These are phyloP conservation scores for Moniliophthora roreri DNA, from an alignment of 1,284 basidiomycete genomes.

Conservation along the genomic window DNA sequence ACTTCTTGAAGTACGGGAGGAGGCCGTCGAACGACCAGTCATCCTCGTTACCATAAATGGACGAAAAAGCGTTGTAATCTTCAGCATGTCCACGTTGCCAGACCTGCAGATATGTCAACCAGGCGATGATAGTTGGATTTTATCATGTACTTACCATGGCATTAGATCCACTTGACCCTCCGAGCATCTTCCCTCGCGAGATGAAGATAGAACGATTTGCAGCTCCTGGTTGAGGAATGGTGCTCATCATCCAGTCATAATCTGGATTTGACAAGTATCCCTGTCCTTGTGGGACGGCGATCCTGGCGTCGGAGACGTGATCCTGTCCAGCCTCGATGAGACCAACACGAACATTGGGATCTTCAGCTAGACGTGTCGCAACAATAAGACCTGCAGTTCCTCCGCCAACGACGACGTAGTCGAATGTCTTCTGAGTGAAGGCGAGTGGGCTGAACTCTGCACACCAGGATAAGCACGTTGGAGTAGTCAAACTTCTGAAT, in stretches of 20 bases:
- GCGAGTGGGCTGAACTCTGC: no score
- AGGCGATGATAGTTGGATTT: no score
- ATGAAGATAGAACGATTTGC: no score
- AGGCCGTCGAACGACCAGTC: background rate
- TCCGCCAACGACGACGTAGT: slow-evolving; percentile 11
- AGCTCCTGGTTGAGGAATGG: background rate
- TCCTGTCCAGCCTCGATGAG: slow-evolving; percentile 26
- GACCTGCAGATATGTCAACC: background rate
- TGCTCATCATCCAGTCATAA: slow-evolving; percentile 6
- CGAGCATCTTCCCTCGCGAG: background rate
- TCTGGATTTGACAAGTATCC: slow-evolving; percentile 6
- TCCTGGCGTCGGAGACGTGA: slow-evolving; percentile 5
- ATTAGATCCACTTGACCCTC: background rate
- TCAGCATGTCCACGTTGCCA: background rate
- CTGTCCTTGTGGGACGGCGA: no score
- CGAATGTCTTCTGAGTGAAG: background rate
- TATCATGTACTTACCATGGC: background rate
- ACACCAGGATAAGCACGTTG: no score
- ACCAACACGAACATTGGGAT: slow-evolving; percentile 19
- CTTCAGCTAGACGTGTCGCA: slow-evolving; percentile 23
- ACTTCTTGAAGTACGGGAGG: background rate
- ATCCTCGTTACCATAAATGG: background rate
- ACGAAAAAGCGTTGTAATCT: background rate
- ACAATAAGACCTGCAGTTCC: slow-evolving; percentile 22
- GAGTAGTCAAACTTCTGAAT: no score